A percentile compares a stretch with the other conserved stretches of the same genome.
These are phyloP conservation scores for Toxoplasma gondii DNA, from an alignment of 169 alveolate genomes.

Conservation along the genomic window DNA sequence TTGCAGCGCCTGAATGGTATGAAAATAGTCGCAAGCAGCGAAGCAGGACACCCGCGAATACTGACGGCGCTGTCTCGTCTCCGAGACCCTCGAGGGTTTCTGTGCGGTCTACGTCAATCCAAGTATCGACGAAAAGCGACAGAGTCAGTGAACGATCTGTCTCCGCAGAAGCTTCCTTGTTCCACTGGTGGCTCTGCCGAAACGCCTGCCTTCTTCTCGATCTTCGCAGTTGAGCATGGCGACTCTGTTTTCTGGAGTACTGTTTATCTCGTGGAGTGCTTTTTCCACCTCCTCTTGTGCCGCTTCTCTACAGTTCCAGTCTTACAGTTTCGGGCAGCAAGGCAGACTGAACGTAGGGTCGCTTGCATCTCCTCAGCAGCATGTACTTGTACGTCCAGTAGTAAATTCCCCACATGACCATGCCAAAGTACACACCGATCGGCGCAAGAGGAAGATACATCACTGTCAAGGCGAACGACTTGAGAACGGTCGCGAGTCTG, in stretches of 20 bases:
- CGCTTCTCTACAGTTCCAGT: not conserved
- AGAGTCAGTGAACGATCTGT: no score
- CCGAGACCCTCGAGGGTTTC: no score
- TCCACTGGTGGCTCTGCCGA: no score
- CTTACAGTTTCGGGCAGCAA: conserved; percentile 5
- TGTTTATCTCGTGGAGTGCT: no score
- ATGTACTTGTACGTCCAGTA: conserved; percentile 34
- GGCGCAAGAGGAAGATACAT: conserved; percentile 36
- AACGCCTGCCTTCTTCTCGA: no score
- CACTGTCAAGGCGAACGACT: conserved; percentile 27
- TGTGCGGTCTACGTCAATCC: no score
- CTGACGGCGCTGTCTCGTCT: no score
- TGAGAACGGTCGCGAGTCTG: conserved; percentile 26
- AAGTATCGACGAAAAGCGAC: no score
- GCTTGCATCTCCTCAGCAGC: conserved; percentile 9
- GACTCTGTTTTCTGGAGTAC: no score
- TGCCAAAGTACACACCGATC: not conserved
- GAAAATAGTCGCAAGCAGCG: not conserved
- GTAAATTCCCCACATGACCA: conserved; percentile 34
- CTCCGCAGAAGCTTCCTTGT: no score
- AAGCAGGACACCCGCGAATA: not conserved
- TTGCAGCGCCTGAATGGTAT: not conserved
- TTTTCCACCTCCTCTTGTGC: not conserved
- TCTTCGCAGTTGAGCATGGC: no score
- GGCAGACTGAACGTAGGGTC: conserved; percentile 25